These are phyloP conservation scores for Multifurca ochricompacta DNA, from an alignment of 768 basidiomycete genomes.

Conservation along the genomic window DNA sequence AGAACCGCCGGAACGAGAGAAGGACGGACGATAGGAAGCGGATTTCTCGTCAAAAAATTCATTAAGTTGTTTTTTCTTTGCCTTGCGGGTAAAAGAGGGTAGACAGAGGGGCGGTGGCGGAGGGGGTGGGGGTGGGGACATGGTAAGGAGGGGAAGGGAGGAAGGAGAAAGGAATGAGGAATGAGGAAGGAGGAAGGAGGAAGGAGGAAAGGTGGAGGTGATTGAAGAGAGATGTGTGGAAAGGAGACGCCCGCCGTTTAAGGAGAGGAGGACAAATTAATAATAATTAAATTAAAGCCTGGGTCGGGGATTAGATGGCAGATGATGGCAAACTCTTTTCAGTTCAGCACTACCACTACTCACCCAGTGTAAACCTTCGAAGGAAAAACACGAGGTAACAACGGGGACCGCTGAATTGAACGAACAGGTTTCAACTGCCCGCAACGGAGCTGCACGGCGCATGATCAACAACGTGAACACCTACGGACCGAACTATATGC, in stretches of 20 bases:
- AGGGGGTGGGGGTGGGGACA: conserved; percentile 16
- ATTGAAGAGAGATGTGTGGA: background rate
- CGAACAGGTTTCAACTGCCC: background rate
- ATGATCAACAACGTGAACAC: background rate
- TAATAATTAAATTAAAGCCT: too few relatives aligned
- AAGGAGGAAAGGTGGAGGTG: background rate
- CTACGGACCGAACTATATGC: background rate
- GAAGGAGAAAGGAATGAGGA: background rate
- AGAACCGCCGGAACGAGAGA: background rate
- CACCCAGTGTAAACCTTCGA: too few relatives aligned
- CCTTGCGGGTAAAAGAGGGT: conserved; percentile 19
- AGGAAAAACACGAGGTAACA: conserved; percentile 7
- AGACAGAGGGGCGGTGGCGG: conserved; percentile 19
- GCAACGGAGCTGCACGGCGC: background rate
- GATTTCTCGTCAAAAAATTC: conserved; percentile 16
- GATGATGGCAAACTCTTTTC: too few relatives aligned
- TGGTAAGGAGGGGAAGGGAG: background rate
- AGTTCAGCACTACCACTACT: too few relatives aligned
- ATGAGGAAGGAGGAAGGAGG: background rate
- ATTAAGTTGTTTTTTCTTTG: conserved; percentile 14
- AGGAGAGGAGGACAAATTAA: background rate
- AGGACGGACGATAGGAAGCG: background rate
- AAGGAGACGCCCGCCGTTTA: background rate
- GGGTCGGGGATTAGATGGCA: conserved; percentile 6
- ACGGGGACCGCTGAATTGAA: background rate